Base-by-base conservation (phyloP, 495 filamentous ascomycete genomes). In the Neurospora cerealis region DNA sequence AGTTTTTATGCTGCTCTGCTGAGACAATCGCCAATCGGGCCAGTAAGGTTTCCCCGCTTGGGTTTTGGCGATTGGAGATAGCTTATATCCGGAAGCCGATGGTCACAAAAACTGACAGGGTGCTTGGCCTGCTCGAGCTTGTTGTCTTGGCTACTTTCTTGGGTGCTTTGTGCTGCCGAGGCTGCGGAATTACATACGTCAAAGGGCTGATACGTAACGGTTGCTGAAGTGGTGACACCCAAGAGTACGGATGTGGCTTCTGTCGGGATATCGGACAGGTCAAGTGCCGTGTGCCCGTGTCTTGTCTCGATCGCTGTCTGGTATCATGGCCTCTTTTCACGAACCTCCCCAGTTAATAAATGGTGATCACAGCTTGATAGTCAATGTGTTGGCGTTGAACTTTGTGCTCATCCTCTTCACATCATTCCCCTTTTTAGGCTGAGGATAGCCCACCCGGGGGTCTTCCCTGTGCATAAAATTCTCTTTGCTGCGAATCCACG, bases 161-260 rank as follows among this genome's bases (percentile, higher is more conserved):
- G 40, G 38, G 13, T 46, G 17, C 8, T 28, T 60, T 28, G 48
- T 62, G 46, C 54, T 62, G 21, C 70, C 24, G 69, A 21, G 19
- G 13, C 32, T 62, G 72, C 72, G 41, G 19, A 38, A 70, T 73
- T 70, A 73, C 24, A 28, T 28, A 28, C 73, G 69, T 71, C 73
- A 74, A 54, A 28, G 69, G 70, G 21, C 62, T 48, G 11, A 28
- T 34, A 39, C 38, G 3, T 39, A 36, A 66, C 15, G 54, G 24
- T 32, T 32, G 54, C 54, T 66, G 54, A 66, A 66, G 54, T 66
- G 54, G 54, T 34, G 54, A 32, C 24, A 32, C 24, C 42, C 46
- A 28, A 54, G 48, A 28, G 11, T 28, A 5, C 48, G 48, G 48
- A 13, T 54, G 46, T 54, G 46, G 46, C 21, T 54, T 54, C 15